These are phyloP conservation scores for Dendrostoma leiphaemia DNA, from an alignment of 2,329 filamentous ascomycete genomes.

Conservation along the genomic window DNA sequence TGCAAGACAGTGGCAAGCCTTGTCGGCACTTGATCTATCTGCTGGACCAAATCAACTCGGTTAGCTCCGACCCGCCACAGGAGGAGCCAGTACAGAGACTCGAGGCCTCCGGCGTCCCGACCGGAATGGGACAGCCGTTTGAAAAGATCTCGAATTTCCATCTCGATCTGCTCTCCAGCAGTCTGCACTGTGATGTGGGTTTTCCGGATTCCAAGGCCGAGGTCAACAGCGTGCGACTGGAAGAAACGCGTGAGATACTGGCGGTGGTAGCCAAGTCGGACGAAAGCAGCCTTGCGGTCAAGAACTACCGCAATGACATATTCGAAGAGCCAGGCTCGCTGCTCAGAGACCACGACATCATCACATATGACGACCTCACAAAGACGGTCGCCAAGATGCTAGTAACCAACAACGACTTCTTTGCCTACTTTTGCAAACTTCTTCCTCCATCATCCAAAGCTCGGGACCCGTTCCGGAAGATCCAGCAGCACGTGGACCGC, in stretches of 20 bases:
- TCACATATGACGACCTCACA: conserved; percentile 46
- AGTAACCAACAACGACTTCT: conserved; percentile 52
- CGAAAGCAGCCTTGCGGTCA: conserved; percentile 36
- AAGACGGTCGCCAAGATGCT: conserved; percentile 53
- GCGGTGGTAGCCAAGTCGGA: conserved; percentile 38
- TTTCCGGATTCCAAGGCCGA: conserved; percentile 27
- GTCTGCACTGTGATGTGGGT: conserved; percentile 47
- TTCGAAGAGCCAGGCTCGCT: conserved; percentile 29
- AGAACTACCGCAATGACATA: conserved; percentile 44
- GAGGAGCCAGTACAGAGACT: conserved; percentile 25
- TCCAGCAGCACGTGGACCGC: conserved; percentile 45
- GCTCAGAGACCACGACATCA: conserved; percentile 29
- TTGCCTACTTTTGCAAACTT: conserved; percentile 49
- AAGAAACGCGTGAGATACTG: conserved; percentile 51
- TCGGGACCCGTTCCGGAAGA: conserved; percentile 46
- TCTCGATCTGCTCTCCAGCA: conserved; percentile 50
- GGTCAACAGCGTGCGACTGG: conserved; percentile 37
- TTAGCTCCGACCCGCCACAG: conserved; percentile 38
- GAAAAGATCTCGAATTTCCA: conserved; percentile 47
- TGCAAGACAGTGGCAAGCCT: conserved; percentile 29
- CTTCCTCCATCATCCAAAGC: conserved; percentile 43
- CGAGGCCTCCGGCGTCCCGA: conserved; percentile 40
- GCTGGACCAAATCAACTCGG: conserved; percentile 49
- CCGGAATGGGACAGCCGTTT: conserved; percentile 48
- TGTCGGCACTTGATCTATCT: conserved; percentile 56